These are phyloP conservation scores for Pharus latifolius DNA, from an alignment of 176 grass and related monocot genomes.

Conservation along the genomic window DNA sequence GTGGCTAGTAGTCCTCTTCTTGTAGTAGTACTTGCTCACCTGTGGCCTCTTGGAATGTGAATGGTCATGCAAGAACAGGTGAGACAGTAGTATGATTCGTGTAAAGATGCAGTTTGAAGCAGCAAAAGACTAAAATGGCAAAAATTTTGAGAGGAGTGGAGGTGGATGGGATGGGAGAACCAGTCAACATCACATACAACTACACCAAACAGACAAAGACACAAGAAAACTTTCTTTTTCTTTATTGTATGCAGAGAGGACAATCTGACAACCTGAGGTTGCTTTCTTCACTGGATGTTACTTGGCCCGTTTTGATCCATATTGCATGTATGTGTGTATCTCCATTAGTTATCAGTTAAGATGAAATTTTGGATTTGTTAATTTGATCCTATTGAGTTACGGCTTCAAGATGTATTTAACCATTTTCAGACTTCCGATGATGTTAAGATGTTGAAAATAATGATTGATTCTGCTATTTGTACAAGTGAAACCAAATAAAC, in stretches of 20 bases:
- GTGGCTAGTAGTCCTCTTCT: slow-evolving; percentile 18
- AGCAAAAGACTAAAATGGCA: background rate
- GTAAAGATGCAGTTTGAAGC: background rate
- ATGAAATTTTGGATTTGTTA: background rate
- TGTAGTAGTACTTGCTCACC: slow-evolving; percentile 37
- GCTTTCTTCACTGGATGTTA: background rate
- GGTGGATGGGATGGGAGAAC: background rate
- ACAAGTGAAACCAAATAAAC: background rate
- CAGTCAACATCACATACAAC: background rate
- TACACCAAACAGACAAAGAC: background rate
- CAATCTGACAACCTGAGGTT: background rate
- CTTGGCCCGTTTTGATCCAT: background rate
- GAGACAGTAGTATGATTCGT: background rate
- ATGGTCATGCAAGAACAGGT: slow-evolving; percentile 8
- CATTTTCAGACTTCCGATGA: background rate
- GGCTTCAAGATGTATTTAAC: background rate
- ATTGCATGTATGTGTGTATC: background rate
- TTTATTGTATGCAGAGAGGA: background rate
- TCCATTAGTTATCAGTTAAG: background rate
- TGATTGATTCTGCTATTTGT: background rate
- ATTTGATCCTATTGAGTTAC: background rate
- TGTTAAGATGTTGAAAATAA: background rate
- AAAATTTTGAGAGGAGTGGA: background rate
- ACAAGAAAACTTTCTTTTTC: background rate
- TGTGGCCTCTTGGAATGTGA: slow-evolving; percentile 29